A percentile compares a stretch with the other conserved stretches of the same genome.
These are phyloP conservation scores for Oxyria digyna DNA, from an alignment of 148 eudicot genomes.

Conservation along the genomic window DNA sequence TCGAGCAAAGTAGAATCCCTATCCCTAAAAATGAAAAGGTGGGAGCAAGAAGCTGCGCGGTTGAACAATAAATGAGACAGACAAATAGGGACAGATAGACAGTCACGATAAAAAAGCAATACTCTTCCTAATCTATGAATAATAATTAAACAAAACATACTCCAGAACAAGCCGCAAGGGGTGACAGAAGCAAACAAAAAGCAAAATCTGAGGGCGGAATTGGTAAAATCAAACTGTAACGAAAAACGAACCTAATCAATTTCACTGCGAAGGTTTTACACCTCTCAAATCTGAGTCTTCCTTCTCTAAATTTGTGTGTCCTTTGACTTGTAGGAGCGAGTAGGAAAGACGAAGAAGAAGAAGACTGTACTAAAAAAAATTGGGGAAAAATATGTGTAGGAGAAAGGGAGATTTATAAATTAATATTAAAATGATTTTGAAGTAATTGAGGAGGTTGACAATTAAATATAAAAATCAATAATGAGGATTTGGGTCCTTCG, in stretches of 20 bases:
- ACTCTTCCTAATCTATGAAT: not conserved
- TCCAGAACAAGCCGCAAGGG: not conserved
- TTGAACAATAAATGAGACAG: slow-evolving; percentile 2
- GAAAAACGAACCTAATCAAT: not conserved
- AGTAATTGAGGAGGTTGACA: not conserved
- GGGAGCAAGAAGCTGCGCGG: not conserved
- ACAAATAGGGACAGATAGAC: slow-evolving; percentile 3
- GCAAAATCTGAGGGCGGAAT: not conserved
- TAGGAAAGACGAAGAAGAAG: not conserved
- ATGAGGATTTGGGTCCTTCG: not conserved
- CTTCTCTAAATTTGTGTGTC: not conserved
- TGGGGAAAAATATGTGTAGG: not conserved
- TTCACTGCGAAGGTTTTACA: not conserved
- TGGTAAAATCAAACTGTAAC: not conserved
- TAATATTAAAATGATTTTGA: not conserved
- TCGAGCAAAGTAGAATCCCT: not conserved
- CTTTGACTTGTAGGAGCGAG: not conserved
- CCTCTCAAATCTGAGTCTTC: not conserved
- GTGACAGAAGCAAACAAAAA: slow-evolving; percentile 1
- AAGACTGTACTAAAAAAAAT: not conserved
- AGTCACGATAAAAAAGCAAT: slow-evolving; percentile 5
- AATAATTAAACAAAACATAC: not conserved
- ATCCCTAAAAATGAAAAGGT: slow-evolving; percentile 4
- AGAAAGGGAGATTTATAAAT: not conserved
- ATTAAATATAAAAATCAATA: not conserved